Conservation (phyloP, 1,139 yeast genomes). For the Taphrina flavorubra region DNA sequence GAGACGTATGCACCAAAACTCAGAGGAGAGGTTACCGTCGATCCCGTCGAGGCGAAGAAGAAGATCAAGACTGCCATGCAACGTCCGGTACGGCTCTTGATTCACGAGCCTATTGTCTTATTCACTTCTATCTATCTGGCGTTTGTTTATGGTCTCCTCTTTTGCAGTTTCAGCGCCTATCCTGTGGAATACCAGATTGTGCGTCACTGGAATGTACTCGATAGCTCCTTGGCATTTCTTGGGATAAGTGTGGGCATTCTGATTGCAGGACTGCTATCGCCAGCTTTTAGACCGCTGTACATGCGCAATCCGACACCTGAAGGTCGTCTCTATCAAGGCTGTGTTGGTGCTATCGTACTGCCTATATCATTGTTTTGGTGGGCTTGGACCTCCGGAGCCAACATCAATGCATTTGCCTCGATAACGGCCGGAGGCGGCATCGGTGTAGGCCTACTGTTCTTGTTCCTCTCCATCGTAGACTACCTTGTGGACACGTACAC, state of each 20-base stretch:
- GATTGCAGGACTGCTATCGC: conserved; percentile 48
- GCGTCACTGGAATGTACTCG: conserved; percentile 64
- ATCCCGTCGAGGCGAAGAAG: conserved; percentile 16
- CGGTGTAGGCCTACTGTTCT: conserved; percentile 43
- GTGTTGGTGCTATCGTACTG: conserved; percentile 31
- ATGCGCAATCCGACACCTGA: conserved; percentile 55
- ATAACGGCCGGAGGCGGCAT: conserved; percentile 44
- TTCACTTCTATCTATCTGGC: conserved; percentile 66
- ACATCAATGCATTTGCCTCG: conserved; percentile 45
- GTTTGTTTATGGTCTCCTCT: conserved; percentile 65
- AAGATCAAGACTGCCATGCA: conserved; percentile 32
- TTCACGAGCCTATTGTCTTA: conserved; percentile 66
- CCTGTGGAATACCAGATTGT: conserved; percentile 70
- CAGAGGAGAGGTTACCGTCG: conserved; percentile 27
- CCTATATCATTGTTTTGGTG: conserved; percentile 44
- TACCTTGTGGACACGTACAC: conserved; percentile 63
- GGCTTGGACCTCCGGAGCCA: conserved; percentile 44
- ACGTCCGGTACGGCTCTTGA: conserved; percentile 62
- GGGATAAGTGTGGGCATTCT: conserved; percentile 60
- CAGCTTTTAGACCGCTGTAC: conserved; percentile 49
- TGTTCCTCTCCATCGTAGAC: conserved; percentile 56
- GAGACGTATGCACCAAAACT: conserved; percentile 92
- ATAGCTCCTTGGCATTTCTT: conserved; percentile 58
- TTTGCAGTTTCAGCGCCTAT: conserved; percentile 75
- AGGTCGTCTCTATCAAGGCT: conserved; percentile 30